phyloP scores from a whole-genome alignment of 1,139 yeast genomes.

The Waltiozyma sp. region DNA sequence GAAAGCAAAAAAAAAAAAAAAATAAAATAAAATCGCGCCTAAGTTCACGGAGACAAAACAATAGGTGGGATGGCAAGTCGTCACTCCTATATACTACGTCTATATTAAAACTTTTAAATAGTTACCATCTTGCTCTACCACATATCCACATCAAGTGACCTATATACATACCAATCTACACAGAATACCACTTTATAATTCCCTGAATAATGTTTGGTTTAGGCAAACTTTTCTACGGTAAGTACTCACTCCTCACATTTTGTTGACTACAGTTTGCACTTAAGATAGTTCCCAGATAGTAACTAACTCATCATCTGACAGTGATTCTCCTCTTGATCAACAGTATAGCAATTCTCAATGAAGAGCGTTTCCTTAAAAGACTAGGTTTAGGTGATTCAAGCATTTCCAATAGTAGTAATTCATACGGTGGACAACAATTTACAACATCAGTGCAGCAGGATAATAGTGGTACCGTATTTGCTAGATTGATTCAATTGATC shows the following conservation, averaged over 20 bases:
- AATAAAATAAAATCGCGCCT: too few species aligned
- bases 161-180: not conserved
- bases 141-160: not conserved
- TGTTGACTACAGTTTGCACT: not conserved
- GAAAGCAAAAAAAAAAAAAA: too few species aligned
- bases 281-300: not conserved
- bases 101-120: not conserved
- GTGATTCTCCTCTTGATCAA: slow-evolving; percentile 59
- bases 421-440: not conserved
- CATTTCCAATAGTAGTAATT: slow-evolving; percentile 23
- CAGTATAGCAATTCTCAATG: slow-evolving; percentile 71
- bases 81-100: too few species aligned
- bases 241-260: slow-evolving; percentile 11
- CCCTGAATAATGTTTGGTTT: slow-evolving; percentile 49
- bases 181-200: not conserved
- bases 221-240: slow-evolving; percentile 55
- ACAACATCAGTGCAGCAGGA: slow-evolving; percentile 27
- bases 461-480: slow-evolving; percentile 26
- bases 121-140: too few species aligned
- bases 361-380: slow-evolving; percentile 70
- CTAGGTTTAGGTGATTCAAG: slow-evolving; percentile 1
- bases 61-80: too few species aligned
- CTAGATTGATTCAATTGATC: slow-evolving; percentile 51
- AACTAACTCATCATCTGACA: slow-evolving; percentile 8
- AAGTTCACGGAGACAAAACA: too few species aligned